These are phyloP conservation scores for Diaporthe caulivora DNA, from an alignment of 2,329 filamentous ascomycete genomes.

Conservation along the genomic window DNA sequence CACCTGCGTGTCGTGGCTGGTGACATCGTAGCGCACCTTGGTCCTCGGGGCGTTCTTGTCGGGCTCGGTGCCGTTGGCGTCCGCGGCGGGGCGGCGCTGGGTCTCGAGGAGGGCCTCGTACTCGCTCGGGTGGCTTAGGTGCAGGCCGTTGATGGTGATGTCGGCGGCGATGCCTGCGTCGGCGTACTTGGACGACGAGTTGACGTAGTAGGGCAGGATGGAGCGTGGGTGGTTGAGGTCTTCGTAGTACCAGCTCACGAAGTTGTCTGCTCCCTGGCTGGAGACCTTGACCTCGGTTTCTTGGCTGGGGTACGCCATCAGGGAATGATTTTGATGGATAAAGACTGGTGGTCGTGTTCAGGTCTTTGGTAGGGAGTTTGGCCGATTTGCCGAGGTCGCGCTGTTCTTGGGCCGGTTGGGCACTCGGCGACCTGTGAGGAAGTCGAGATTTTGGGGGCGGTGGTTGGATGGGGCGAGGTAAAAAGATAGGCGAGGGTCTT, in stretches of 20 bases:
- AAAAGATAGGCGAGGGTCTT: not conserved
- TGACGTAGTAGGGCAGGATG: conserved; percentile 79
- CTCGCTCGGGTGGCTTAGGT: conserved; percentile 70
- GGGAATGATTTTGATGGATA: conserved; percentile 36
- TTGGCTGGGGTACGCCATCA: conserved; percentile 42
- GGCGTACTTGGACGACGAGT: conserved; percentile 65
- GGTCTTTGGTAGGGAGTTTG: not conserved
- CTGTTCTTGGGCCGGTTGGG: not conserved
- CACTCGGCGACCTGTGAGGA: not conserved
- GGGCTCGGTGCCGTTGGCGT: conserved; percentile 26
- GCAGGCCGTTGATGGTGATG: conserved; percentile 85
- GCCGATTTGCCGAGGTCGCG: not conserved
- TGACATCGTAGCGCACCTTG: conserved; percentile 75
- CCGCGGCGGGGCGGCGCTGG: conserved; percentile 65
- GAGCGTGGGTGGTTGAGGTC: conserved; percentile 73
- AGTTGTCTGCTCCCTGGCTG: conserved; percentile 73
- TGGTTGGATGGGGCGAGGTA: not conserved
- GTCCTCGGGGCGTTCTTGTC: conserved; percentile 41
- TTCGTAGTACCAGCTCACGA: conserved; percentile 81
- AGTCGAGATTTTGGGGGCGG: not conserved
- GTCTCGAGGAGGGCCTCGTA: conserved; percentile 77
- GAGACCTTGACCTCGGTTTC: conserved; percentile 60
- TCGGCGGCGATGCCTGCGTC: conserved; percentile 67
- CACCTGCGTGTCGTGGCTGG: conserved; percentile 82
- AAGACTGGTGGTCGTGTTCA: not conserved